Evolutionary conservation across 2,329 filamentous ascomycete genomes (phyloP), one percentile per base, ranked within the genome.

Genomic region (Colletotrichum karsti): DNA sequence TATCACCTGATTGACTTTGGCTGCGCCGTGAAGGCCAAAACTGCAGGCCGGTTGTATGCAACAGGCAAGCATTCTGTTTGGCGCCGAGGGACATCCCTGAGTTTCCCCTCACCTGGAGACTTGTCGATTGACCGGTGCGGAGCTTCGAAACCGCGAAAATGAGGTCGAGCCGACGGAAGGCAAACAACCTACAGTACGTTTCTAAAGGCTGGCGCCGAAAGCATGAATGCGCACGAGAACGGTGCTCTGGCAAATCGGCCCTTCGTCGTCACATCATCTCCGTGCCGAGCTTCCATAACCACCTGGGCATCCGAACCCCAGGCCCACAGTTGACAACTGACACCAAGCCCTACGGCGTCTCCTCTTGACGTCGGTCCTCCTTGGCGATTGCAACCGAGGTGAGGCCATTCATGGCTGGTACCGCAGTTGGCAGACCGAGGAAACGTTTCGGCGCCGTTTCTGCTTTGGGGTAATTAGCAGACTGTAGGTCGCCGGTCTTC

Each of bases 1-100:
- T 54, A 44, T 67, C 54, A 67, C 48, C 54, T 66, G 62, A 66
- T 69, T 66, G 54, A 50, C 48, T 56, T 42, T 55, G 30, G 48
- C 62, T 56, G 66, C 66, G 28, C 56, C 39, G 9, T 37, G 24
- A 20, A 30, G 62, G 46, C 53, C 46, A 50, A 66, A 57, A 46
- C n/a, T 33, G 63, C 41, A 48, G 48, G 26, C 26, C 42, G 24
- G 10, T 41, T 7, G 35, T 35, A 62, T 35, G 48, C 18, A 18
- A 39, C 24, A 10, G 41, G 30, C 39, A 54, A 62, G 30, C 24
- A 41, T 59, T 28, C 18, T 15, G 35, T 59, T n/a, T 35, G 26
- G n/a, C 20, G 7, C 24, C 3, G 12, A 18, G 12, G 22, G 9
- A 20, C 26, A 26, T 30, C 24, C 28, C 26, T 13, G 54, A 24